phyloP scores from a whole-genome alignment of 169 alveolate species.

The Eimeria praecox region DNA sequence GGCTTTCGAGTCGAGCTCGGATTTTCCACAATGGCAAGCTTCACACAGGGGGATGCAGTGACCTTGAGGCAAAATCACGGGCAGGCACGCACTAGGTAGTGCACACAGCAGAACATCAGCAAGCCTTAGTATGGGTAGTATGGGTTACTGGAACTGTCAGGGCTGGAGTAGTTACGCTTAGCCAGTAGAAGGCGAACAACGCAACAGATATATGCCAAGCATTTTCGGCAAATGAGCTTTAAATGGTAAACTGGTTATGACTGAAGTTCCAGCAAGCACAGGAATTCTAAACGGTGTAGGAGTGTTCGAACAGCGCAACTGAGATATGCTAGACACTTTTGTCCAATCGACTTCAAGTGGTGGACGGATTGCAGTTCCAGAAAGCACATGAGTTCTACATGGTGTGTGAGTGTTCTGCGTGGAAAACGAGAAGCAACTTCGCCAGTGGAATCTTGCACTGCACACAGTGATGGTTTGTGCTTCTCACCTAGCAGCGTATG shows the following conservation, averaged over 20 bases:
- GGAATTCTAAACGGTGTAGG: not conserved
- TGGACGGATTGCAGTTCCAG: no score
- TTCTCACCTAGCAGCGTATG: not conserved
- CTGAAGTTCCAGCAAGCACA: not conserved
- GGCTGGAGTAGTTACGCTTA: not conserved
- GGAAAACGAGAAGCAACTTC: not conserved
- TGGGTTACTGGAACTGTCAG: not conserved
- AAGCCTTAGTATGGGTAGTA: not conserved
- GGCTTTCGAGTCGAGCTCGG: not conserved
- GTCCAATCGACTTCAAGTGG: no score
- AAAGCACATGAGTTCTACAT: not conserved
- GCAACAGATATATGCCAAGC: not conserved
- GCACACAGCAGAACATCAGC: not conserved
- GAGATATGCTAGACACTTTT: no score
- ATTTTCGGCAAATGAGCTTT: not conserved
- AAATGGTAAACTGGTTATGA: not conserved
- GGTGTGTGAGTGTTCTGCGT: not conserved
- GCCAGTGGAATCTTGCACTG: not conserved
- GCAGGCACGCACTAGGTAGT: not conserved
- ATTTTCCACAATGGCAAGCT: not conserved
- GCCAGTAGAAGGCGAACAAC: not conserved
- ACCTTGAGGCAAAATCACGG: not conserved
- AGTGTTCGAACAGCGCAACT: no score
- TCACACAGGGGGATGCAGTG: not conserved
- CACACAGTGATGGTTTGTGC: not conserved